Base-by-base conservation (phyloP, 2,329 filamentous ascomycete species). In the Cladosporium sp. region DNA sequence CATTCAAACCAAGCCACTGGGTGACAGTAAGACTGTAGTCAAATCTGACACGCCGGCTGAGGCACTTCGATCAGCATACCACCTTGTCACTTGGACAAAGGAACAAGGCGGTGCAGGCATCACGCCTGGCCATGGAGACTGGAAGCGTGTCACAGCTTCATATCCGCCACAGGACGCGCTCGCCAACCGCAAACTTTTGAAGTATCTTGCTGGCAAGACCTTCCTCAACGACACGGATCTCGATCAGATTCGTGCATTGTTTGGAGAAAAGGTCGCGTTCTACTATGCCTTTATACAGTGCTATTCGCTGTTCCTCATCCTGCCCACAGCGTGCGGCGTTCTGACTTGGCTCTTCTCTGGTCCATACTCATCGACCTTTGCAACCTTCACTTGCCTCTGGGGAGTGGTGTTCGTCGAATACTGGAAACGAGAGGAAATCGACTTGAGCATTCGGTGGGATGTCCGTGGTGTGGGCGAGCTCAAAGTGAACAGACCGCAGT, bases 251-350 rank as follows among this genome's bases (percentile, higher is more conserved):
- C 60, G 60, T 21, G 60, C 60, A 3, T 13, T 63, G 5, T 63
- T 63, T 23, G 60, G 60, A n/a, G 60, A 63, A 26, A 63, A 63
- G 49, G 60, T 63, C 16, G 60, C 60, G 1, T 63, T 63, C 49
- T 63, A 63, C n/a, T 63, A 56, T 21, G 60, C 60, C 21, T 63
- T 63, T 18, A 63, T 63, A 18, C 60, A 63, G 46, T 63, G 60
- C 23, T 63, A 63, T 34, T 63, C 60, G 5, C 23, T 63, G n/a
- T 63, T 63, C 34, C 49, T 63, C 18, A 56, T 63, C 25, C 10
- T 63, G n/a, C 60, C 60, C 18, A 63, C 60, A 23, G 34, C 28
- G 2, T 63, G 60, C 23, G 60, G 60, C 5, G 32, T 53, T 21
- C n/a, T 63, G 3, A 63, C 60, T 5, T 63, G 60, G 60, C 48